A percentile compares a stretch with the other conserved stretches of the same genome.
Evolutionary conservation across 163 green algal species (phyloP).

Genomic region (Volvox carteri): DNA sequence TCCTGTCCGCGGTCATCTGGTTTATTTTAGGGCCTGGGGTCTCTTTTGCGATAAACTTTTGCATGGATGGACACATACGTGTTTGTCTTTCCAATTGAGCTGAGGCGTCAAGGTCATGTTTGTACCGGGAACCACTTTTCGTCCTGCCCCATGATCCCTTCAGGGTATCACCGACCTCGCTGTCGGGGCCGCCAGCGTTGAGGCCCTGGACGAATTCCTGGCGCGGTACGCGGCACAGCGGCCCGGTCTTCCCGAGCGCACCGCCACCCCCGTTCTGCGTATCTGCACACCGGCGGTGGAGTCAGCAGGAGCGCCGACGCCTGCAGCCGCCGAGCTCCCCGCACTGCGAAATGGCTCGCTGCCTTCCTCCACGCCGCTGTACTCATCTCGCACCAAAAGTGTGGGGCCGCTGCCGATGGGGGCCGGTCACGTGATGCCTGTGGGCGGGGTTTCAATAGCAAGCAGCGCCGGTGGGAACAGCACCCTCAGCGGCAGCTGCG

Average conservation of each 20-base stretch:
- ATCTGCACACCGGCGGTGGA: slow-evolving; percentile 15
- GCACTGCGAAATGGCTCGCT: neutral
- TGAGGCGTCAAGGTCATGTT: no score
- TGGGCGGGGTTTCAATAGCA: neutral
- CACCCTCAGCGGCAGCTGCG: neutral
- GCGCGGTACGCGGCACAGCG: slow-evolving; percentile 46
- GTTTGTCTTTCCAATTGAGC: no score
- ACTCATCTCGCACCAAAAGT: slow-evolving; percentile 37
- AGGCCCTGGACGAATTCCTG: slow-evolving; percentile 54
- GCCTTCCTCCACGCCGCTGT: neutral
- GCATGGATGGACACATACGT: no score
- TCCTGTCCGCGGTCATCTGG: no score
- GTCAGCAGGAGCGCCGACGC: neutral
- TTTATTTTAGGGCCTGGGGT: no score
- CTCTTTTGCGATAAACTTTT: no score
- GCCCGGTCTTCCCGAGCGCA: slow-evolving; percentile 40
- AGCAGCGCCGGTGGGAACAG: neutral
- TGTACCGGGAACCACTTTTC: no score
- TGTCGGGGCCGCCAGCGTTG: slow-evolving; percentile 27
- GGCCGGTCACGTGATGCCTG: neutral
- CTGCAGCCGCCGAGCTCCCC: neutral
- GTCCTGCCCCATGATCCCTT: no score
- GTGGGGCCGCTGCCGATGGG: slow-evolving; percentile 36
- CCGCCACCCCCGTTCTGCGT: slow-evolving; percentile 42
- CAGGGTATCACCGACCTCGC: slow-evolving; percentile 45